Percentiles rank a stretch among this genome's conserved stretches.
phyloP scores from a whole-genome alignment of 2,329 filamentous ascomycete species.

The Fusarium udum region DNA sequence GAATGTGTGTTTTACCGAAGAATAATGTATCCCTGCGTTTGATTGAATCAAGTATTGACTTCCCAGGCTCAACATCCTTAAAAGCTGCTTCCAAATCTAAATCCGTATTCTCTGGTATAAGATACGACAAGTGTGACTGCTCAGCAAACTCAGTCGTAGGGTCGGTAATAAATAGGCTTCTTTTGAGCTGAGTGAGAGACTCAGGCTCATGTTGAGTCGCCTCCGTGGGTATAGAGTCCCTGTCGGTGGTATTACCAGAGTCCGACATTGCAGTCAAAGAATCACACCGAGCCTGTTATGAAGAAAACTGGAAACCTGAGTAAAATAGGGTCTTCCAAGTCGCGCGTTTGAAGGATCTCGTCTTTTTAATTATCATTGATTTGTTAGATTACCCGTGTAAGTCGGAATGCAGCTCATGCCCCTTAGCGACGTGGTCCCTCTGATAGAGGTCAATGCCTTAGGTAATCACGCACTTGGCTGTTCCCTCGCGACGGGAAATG shows the following conservation, averaged over 20 bases:
- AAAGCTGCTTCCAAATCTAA: conserved; percentile 64
- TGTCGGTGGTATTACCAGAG: conserved; percentile 29
- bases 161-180: conserved; percentile 38
- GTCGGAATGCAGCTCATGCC: conserved; percentile 33
- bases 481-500: conserved; percentile 7
- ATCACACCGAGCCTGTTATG: neutral
- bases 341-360: neutral
- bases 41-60: conserved; percentile 65
- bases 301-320: neutral
- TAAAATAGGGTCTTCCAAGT: neutral
- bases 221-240: conserved; percentile 32
- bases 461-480: conserved; percentile 5
- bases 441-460: neutral
- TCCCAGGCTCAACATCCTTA: conserved; percentile 53
- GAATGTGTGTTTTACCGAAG: conserved; percentile 65
- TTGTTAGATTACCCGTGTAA: conserved; percentile 34
- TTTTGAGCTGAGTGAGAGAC: conserved; percentile 35
- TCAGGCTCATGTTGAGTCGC: conserved; percentile 28
- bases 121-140: conserved; percentile 67
- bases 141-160: conserved; percentile 59
- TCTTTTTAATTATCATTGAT: conserved; percentile 10
- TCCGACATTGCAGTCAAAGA: conserved; percentile 29
- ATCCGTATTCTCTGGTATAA: conserved; percentile 66
- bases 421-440: conserved; percentile 39
- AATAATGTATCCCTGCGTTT: conserved; percentile 72